phyloP scores from a whole-genome alignment of 257 asterid genomes.

The Solanum pinnatisectum region DNA sequence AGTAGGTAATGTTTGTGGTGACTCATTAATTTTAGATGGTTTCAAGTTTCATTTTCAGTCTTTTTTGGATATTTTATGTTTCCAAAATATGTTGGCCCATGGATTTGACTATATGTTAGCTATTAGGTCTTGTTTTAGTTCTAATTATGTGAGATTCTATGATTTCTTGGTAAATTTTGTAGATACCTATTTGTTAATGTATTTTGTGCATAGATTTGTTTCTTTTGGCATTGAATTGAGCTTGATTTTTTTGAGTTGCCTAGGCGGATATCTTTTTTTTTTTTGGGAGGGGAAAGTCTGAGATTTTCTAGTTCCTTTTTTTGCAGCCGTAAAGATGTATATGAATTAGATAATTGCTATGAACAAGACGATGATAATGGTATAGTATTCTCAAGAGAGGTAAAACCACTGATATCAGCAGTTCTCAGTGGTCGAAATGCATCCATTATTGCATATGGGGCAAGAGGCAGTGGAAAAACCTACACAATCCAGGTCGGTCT shows the following conservation, averaged over 20 bases:
- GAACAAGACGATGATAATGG: constrained; percentile 37
- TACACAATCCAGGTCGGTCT: constrained; percentile 44
- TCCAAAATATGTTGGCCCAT: neutral
- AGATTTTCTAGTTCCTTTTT: neutral
- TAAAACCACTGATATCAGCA: constrained; percentile 41
- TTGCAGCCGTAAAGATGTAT: constrained; percentile 44
- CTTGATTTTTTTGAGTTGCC: neutral
- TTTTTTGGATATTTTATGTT: neutral
- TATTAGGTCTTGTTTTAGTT: neutral
- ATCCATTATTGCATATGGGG: constrained; percentile 71
- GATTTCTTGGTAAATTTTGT: neutral
- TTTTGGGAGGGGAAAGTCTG: neutral
- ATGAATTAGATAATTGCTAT: constrained; percentile 57
- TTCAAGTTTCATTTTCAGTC: neutral
- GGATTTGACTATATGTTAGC: neutral
- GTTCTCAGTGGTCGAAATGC: constrained; percentile 52
- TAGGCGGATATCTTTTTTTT: neutral
- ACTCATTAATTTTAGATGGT: neutral
- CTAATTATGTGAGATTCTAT: neutral
- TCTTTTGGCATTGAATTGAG: neutral
- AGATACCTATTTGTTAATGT: neutral
- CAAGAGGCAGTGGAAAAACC: constrained; percentile 88
- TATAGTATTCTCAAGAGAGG: constrained; percentile 48
- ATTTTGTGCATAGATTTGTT: neutral
- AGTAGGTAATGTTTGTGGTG: constrained; percentile 15